phyloP scores from a whole-genome alignment of 352 stramenopile genomes.

The Phytopythium litorale region DNA sequence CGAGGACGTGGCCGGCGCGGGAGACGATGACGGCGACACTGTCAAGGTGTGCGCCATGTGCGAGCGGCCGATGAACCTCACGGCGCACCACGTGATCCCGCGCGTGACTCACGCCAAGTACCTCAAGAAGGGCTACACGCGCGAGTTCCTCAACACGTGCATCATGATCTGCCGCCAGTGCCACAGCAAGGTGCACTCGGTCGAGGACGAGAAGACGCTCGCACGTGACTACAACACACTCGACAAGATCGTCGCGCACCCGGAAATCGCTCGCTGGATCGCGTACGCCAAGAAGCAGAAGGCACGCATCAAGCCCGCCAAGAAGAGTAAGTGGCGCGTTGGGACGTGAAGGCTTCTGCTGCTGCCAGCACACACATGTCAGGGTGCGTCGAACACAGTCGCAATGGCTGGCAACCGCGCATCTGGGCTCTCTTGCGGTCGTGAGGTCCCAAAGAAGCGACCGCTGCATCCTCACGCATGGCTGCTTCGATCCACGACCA shows the following conservation, averaged over 20 bases:
- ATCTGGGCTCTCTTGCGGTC: too few species aligned
- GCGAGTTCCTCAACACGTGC: conserved; percentile 79
- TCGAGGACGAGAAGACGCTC: conserved; percentile 88
- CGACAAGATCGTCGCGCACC: conserved; percentile 89
- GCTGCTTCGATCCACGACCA: neutral
- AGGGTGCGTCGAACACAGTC: neutral
- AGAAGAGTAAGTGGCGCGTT: conserved; percentile 55
- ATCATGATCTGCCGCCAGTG: conserved; percentile 92
- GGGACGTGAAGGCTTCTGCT: conserved; percentile 23
- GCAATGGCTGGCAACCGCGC: too few species aligned
- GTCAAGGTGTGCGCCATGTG: conserved; percentile 84
- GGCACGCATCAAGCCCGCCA: conserved; percentile 47
- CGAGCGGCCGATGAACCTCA: conserved; percentile 89
- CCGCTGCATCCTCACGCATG: neutral
- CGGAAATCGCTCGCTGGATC: conserved; percentile 85
- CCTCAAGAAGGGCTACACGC: conserved; percentile 71
- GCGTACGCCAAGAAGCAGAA: conserved; percentile 91
- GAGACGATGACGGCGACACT: conserved; percentile 31
- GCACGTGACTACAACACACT: conserved; percentile 90
- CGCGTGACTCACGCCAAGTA: conserved; percentile 78
- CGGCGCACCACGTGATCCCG: conserved; percentile 92
- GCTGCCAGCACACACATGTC: neutral
- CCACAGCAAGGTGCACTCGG: conserved; percentile 89
- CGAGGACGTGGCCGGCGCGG: conserved; percentile 55
- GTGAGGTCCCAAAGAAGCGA: neutral